A percentile compares a stretch with the other conserved stretches of the same genome.
phyloP scores from a whole-genome alignment of 2,329 filamentous ascomycete species.

The Cordyceps fumosorosea region DNA sequence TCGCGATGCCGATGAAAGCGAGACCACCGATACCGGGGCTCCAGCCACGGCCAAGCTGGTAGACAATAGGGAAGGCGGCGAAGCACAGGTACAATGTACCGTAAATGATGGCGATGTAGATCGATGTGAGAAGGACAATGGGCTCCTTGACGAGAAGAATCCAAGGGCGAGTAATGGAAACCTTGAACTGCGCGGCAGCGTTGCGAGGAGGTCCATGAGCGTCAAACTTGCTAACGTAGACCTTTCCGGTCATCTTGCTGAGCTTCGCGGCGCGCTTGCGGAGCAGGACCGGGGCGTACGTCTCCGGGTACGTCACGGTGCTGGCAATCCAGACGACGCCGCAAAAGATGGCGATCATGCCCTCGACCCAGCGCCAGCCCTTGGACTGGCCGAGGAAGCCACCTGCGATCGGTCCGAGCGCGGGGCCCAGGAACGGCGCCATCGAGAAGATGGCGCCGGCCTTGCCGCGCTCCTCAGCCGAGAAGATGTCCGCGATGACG shows the following conservation, averaged over 20 bases:
- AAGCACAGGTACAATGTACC: conserved; percentile 50
- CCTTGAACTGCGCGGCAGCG: conserved; percentile 44
- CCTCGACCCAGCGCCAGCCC: conserved; percentile 61
- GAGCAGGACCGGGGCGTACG: conserved; percentile 52
- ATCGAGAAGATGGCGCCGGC: conserved; percentile 55
- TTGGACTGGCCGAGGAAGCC: conserved; percentile 54
- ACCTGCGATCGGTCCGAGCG: conserved; percentile 52
- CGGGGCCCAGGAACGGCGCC: conserved; percentile 58
- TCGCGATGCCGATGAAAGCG: conserved; percentile 56
- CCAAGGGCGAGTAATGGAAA: conserved; percentile 56
- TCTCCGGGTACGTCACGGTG: conserved; percentile 49
- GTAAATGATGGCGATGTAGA: conserved; percentile 58
- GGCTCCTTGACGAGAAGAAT: conserved; percentile 59
- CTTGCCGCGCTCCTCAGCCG: conserved; percentile 45
- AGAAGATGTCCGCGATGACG: conserved; percentile 58
- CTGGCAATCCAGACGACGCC: conserved; percentile 51
- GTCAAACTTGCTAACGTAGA: conserved; percentile 46
- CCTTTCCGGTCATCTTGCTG: conserved; percentile 45
- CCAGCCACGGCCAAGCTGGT: conserved; percentile 52
- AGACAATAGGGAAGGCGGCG: conserved; percentile 54
- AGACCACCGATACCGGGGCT: conserved; percentile 51
- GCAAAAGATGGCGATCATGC: conserved; percentile 55
- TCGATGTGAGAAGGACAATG: conserved; percentile 55
- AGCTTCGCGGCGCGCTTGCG: conserved; percentile 44
- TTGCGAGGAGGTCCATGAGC: conserved; percentile 35